These are phyloP conservation scores for Russula virescens DNA, from an alignment of 768 basidiomycete genomes.

Conservation along the genomic window DNA sequence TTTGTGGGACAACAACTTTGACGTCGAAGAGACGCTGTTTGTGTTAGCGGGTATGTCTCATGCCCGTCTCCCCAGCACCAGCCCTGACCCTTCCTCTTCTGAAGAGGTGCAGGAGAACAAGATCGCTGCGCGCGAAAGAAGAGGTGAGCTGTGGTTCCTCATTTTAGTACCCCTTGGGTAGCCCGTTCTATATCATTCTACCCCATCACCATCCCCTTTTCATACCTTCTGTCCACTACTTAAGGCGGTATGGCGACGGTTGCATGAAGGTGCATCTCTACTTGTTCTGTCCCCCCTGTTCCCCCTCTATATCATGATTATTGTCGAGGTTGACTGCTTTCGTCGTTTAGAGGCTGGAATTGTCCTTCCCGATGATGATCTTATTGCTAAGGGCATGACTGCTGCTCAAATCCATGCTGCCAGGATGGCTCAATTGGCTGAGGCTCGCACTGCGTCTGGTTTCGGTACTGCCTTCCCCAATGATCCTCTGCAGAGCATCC, in stretches of 20 bases:
- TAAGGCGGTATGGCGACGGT: slow-evolving; percentile 21
- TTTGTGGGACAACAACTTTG: slow-evolving; percentile 86
- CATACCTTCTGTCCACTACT: slow-evolving; percentile 26
- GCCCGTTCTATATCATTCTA: slow-evolving; percentile 27
- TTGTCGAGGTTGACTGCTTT: slow-evolving; percentile 26
- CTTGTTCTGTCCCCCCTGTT: slow-evolving; percentile 12
- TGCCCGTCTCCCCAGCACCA: background rate
- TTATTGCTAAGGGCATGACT: slow-evolving; percentile 17
- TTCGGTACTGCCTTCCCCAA: slow-evolving; percentile 37
- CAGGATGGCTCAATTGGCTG: slow-evolving; percentile 15
- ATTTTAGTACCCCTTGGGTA: slow-evolving; percentile 29
- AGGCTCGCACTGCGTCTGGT: slow-evolving; percentile 23
- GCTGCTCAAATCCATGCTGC: slow-evolving; percentile 19
- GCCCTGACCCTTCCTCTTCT: background rate
- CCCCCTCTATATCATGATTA: slow-evolving; percentile 14
- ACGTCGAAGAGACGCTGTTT: slow-evolving; percentile 67
- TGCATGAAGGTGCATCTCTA: slow-evolving; percentile 27
- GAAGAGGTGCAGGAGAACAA: slow-evolving; percentile 67
- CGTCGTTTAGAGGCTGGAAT: slow-evolving; percentile 26
- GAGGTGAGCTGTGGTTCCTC: slow-evolving; percentile 63
- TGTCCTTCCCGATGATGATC: slow-evolving; percentile 24
- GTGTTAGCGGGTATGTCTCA: slow-evolving; percentile 63
- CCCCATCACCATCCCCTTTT: slow-evolving; percentile 28
- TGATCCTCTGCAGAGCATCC: slow-evolving; percentile 52
- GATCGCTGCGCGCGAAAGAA: slow-evolving; percentile 61